phyloP scores from a whole-genome alignment of 257 asterid genomes.

The Solanum phureja region DNA sequence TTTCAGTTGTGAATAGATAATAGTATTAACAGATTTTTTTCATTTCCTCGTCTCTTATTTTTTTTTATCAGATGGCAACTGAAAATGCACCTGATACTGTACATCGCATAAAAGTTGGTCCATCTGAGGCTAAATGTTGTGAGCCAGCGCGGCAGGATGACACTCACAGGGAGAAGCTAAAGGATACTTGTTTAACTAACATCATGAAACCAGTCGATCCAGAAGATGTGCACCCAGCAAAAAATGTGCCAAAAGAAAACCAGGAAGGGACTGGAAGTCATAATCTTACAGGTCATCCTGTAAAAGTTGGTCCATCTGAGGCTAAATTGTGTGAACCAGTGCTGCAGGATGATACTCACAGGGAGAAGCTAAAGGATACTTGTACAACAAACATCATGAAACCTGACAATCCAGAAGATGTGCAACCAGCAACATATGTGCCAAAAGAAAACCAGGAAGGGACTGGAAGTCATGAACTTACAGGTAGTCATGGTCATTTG shows the following conservation, averaged over 20 bases:
- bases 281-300: not conserved
- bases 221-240: not conserved
- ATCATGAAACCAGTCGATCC: not conserved
- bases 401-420: not conserved
- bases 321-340: not conserved
- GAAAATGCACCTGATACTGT: not conserved
- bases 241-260: not conserved
- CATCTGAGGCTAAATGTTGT: not conserved
- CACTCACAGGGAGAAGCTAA: not conserved
- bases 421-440: not conserved
- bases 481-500: slow-evolving; percentile 7
- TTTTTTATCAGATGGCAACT: slow-evolving; percentile 5
- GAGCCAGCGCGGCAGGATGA: not conserved
- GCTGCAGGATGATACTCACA: not conserved
- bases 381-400: not conserved
- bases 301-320: not conserved
- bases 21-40: not conserved
- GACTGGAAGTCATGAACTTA: not conserved
- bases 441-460: not conserved
- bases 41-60: not conserved
- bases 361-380: not conserved
- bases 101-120: not conserved
- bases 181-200: not conserved
- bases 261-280: not conserved
- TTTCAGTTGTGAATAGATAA: not conserved